Conservation (phyloP, 768 basidiomycete genomes). For the Amanita rubescens region DNA sequence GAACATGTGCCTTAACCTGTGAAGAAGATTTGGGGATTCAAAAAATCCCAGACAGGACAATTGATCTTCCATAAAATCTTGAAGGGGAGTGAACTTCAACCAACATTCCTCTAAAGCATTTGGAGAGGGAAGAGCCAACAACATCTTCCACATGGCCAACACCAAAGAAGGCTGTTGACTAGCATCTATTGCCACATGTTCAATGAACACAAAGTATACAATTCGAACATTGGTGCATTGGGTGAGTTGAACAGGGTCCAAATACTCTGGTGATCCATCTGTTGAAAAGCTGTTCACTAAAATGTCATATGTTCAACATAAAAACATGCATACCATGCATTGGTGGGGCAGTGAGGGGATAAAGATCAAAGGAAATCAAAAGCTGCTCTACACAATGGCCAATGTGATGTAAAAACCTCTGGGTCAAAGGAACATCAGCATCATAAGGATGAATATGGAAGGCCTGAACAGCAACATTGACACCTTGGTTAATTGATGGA, state of each 20-base stretch:
- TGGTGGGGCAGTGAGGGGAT: neutral
- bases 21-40: neutral
- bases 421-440: neutral
- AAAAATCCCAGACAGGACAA: neutral
- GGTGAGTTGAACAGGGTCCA: neutral
- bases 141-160: neutral
- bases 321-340: neutral
- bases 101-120: neutral
- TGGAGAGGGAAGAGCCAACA: neutral
- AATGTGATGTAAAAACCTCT: neutral
- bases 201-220: neutral
- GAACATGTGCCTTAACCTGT: neutral
- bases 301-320: neutral
- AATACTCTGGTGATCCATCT: neutral
- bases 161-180: neutral
- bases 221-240: neutral
- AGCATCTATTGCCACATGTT: too few species aligned
- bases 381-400: neutral
- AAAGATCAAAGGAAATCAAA: neutral
- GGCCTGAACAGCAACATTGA: neutral
- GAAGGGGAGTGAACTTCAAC: neutral
- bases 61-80: neutral
- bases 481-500: neutral
- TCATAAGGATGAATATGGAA: neutral
- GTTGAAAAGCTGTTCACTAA: neutral